phyloP scores from a whole-genome alignment of 192 early-diverging fungal genomes.

The Chytriomyces hyalinus region DNA sequence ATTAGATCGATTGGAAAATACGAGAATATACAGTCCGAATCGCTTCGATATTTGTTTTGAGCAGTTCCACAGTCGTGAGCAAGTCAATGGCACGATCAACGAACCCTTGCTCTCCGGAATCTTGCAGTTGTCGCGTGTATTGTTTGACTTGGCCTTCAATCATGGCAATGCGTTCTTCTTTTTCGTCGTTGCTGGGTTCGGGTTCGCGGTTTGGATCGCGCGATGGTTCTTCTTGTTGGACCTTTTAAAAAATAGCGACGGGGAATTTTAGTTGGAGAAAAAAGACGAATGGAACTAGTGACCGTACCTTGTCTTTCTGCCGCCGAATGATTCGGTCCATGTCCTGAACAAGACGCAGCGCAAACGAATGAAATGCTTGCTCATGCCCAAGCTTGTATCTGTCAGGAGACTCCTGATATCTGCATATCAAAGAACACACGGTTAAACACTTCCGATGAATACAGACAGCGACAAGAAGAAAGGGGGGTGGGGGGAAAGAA shows the following conservation, averaged over 20 bases:
- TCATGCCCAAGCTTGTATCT: slow-evolving; percentile 75
- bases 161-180: slow-evolving; percentile 79
- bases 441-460: background rate
- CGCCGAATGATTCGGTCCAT: slow-evolving; percentile 74
- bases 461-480: background rate
- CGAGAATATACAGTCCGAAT: slow-evolving; percentile 68
- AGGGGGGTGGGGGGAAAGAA: background rate
- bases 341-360: slow-evolving; percentile 68
- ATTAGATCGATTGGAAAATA: too few species aligned
- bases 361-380: slow-evolving; percentile 69
- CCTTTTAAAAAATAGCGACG: background rate
- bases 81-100: slow-evolving; percentile 74
- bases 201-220: slow-evolving; percentile 41
- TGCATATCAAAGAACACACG: background rate
- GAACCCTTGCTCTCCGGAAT: slow-evolving; percentile 74
- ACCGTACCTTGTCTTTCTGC: slow-evolving; percentile 70
- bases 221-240: background rate
- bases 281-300: too few species aligned
- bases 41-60: slow-evolving; percentile 66
- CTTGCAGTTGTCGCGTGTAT: slow-evolving; percentile 60
- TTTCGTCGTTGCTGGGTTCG: slow-evolving; percentile 71
- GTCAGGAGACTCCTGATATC: slow-evolving; percentile 71
- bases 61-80: slow-evolving; percentile 67
- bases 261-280: background rate
- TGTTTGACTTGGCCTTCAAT: slow-evolving; percentile 81